phyloP scores from a whole-genome alignment of 768 basidiomycete species.

The Tremella yokohamensis region DNA sequence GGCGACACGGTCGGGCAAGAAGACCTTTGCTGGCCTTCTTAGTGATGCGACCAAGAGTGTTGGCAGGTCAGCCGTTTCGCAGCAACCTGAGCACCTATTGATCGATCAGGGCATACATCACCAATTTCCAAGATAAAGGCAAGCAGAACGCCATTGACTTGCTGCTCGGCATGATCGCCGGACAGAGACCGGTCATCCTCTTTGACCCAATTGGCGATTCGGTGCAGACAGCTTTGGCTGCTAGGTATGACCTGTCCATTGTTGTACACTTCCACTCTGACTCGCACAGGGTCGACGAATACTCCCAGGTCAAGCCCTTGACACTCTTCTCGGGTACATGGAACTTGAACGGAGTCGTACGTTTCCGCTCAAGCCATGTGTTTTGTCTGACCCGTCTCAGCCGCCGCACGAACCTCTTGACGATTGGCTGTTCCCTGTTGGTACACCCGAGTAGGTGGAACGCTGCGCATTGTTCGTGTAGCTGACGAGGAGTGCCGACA shows the following conservation, averaged over 20 bases:
- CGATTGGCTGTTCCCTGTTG: slow-evolving; percentile 83
- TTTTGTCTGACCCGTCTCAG: slow-evolving; percentile 43
- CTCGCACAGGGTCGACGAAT: slow-evolving; percentile 65
- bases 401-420: slow-evolving; percentile 74
- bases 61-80: slow-evolving; percentile 33
- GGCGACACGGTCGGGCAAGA: slow-evolving; percentile 89
- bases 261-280: not conserved
- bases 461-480: not conserved
- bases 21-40: slow-evolving; percentile 86
- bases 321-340: slow-evolving; percentile 85
- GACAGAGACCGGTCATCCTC: slow-evolving; percentile 80
- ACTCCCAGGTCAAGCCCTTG: slow-evolving; percentile 70
- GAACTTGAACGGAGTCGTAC: slow-evolving; percentile 88
- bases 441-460: slow-evolving; percentile 57
- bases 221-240: slow-evolving; percentile 66
- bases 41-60: slow-evolving; percentile 95
- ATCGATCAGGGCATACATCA: slow-evolving; percentile 78
- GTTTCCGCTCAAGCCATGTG: slow-evolving; percentile 26
- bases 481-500: slow-evolving; percentile 57
- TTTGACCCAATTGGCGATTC: slow-evolving; percentile 92
- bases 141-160: slow-evolving; percentile 95
- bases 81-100: not conserved
- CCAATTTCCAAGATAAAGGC: slow-evolving; percentile 91
- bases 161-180: slow-evolving; percentile 88
- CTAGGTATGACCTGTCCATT: slow-evolving; percentile 56